Evolutionary conservation across 768 basidiomycete genomes (phyloP).

Genomic region (Kockovaella imperatae): DNA sequence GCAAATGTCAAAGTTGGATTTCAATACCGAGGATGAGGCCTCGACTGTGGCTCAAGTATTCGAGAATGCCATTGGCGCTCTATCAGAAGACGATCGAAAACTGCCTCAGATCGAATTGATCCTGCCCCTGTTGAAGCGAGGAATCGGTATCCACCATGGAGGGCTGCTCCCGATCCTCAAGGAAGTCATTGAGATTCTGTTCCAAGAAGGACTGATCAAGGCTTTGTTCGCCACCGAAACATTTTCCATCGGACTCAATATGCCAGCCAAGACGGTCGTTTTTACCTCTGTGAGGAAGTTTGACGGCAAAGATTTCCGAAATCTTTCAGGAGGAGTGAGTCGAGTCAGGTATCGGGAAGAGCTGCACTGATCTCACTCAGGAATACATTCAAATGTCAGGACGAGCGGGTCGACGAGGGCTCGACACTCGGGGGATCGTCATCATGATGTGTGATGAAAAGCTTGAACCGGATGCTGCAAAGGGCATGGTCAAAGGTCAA

Average conservation of each 20-base stretch:
- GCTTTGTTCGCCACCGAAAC: slow-evolving; percentile 98
- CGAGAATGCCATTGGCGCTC: slow-evolving; percentile 84
- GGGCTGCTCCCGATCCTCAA: slow-evolving; percentile 95
- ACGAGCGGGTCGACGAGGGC: slow-evolving; percentile 88
- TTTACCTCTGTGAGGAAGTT: slow-evolving; percentile 94
- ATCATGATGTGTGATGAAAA: slow-evolving; percentile 99
- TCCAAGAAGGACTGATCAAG: slow-evolving; percentile 96
- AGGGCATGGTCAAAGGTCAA: slow-evolving; percentile 96
- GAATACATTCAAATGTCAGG: slow-evolving; percentile 99
- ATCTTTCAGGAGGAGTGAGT: slow-evolving; percentile 56
- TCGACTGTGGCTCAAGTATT: slow-evolving; percentile 80
- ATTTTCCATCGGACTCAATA: slow-evolving; percentile 60
- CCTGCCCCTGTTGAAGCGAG: slow-evolving; percentile 83
- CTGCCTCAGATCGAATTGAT: slow-evolving; percentile 90
- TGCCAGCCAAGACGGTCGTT: slow-evolving; percentile 99
- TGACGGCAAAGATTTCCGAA: slow-evolving; percentile 89
- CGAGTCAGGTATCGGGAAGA: background rate
- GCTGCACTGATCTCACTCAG: slow-evolving; percentile 45
- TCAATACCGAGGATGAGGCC: slow-evolving; percentile 87
- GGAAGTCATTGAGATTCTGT: slow-evolving; percentile 97
- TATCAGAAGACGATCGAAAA: slow-evolving; percentile 75
- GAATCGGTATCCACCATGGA: slow-evolving; percentile 96
- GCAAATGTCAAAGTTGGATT: slow-evolving; percentile 87
- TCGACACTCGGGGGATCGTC: slow-evolving; percentile 97
- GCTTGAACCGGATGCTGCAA: slow-evolving; percentile 82